Conservation (phyloP, 75 land plant genomes). For the Chamaecyparis obtusa region DNA sequence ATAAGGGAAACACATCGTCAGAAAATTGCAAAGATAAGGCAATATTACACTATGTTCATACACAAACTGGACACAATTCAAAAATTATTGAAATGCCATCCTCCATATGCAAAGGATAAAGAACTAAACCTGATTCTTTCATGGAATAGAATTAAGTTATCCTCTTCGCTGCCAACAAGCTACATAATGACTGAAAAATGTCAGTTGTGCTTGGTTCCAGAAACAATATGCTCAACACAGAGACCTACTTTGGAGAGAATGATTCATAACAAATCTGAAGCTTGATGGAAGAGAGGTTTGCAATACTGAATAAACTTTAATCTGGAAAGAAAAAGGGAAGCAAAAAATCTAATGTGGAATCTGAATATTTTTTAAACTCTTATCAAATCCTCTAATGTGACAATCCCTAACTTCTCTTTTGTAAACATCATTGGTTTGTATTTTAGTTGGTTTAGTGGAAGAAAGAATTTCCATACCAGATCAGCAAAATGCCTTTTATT, state of each 20-base stretch:
- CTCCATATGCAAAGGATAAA: neutral
- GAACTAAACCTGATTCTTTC: conserved; percentile 80
- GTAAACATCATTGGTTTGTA: neutral
- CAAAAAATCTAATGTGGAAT: neutral
- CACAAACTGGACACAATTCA: neutral
- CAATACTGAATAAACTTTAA: neutral
- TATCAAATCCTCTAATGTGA: neutral
- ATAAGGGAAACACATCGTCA: conserved; percentile 1
- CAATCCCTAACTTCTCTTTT: neutral
- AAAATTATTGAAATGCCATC: neutral
- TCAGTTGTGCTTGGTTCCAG: conserved; percentile 3
- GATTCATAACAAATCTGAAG: neutral
- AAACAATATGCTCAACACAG: neutral
- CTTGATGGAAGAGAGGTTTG: neutral
- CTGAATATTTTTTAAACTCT: neutral
- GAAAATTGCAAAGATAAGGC: neutral
- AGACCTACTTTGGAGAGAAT: conserved; percentile 10
- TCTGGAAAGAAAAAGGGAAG: conserved; percentile 1
- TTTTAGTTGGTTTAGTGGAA: neutral
- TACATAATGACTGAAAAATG: conserved; percentile 20
- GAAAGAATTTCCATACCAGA: conserved; percentile 46
- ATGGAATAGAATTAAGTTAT: conserved; percentile 69
- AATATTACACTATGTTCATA: neutral
- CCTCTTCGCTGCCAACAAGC: conserved; percentile 77
- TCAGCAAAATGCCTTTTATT: conserved; percentile 76